These are phyloP conservation scores for Hemisphaericaspora subhashii DNA, from an alignment of 1,139 yeast species.

Conservation along the genomic window DNA sequence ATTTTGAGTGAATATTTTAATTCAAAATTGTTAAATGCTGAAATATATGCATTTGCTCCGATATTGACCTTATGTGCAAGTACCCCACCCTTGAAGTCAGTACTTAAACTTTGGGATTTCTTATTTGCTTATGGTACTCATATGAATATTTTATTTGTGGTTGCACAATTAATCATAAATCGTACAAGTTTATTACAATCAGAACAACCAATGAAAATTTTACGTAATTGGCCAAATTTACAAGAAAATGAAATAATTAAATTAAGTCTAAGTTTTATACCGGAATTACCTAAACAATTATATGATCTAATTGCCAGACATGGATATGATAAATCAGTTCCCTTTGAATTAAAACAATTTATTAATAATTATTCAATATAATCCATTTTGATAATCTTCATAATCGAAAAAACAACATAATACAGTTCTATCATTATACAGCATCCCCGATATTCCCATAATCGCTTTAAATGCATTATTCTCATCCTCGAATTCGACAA, in stretches of 20 bases:
- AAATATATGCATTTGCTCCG: conserved; percentile 87
- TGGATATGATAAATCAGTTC: conserved; percentile 58
- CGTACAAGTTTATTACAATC: conserved; percentile 59
- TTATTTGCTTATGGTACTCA: conserved; percentile 90
- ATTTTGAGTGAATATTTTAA: conserved; percentile 60
- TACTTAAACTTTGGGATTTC: conserved; percentile 84
- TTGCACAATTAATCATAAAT: conserved; percentile 77
- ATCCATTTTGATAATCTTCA: conserved; percentile 47
- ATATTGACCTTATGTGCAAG: conserved; percentile 86
- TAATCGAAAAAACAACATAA: conserved; percentile 65
- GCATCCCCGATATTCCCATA: conserved; percentile 63
- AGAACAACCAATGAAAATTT: conserved; percentile 68
- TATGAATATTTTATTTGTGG: conserved; percentile 79
- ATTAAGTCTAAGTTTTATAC: conserved; percentile 76
- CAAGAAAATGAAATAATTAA: conserved; percentile 77
- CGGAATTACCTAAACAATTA: conserved; percentile 67
- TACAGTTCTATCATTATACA: conserved; percentile 69
- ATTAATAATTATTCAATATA: conserved; percentile 16
- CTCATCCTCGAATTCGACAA: conserved; percentile 58
- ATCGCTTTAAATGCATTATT: conserved; percentile 60
- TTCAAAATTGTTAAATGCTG: conserved; percentile 70
- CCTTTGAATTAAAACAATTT: conserved; percentile 34
- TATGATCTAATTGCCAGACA: conserved; percentile 74
- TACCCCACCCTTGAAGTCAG: conserved; percentile 80
- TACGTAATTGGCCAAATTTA: conserved; percentile 72